These are phyloP conservation scores for Magnolia sinica DNA, from an alignment of 164 flowering plant genomes.

Conservation along the genomic window DNA sequence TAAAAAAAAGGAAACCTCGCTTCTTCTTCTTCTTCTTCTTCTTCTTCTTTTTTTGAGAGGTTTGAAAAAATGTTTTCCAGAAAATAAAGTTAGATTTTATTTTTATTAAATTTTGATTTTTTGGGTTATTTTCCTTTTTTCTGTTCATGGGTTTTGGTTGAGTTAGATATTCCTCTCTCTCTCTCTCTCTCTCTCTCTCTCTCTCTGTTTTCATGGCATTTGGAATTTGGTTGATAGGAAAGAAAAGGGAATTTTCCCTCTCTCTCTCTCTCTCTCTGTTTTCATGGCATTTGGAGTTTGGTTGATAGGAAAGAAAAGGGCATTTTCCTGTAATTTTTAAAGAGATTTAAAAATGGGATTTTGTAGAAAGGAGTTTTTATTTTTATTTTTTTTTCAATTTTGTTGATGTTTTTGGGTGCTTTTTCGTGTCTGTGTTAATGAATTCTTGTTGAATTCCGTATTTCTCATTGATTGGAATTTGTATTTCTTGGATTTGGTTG, in stretches of 20 bases:
- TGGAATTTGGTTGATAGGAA: slow-evolving; percentile 1
- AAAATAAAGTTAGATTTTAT: not conserved
- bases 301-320: not conserved
- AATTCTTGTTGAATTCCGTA: not conserved
- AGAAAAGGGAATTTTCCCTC: not conserved
- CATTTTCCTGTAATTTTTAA: not conserved
- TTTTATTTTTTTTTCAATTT: not conserved
- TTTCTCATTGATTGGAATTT: not conserved
- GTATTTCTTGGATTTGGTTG: not conserved
- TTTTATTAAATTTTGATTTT: not conserved
- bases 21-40: too few species aligned
- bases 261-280: too few species aligned
- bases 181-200: too few species aligned
- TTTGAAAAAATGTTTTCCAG: not conserved
- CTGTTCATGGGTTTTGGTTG: not conserved
- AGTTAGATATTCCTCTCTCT: not conserved
- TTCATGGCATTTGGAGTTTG: not conserved
- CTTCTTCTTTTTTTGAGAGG: not conserved
- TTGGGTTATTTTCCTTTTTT: not conserved
- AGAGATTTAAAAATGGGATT: not conserved
- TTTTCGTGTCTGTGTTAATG: not conserved
- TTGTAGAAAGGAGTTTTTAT: not conserved
- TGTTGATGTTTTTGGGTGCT: not conserved
- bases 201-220: not conserved
- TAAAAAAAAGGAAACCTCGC: too few species aligned